Conservation (phyloP, 306 rosid genomes). For the Styphnolobium japonicum region DNA sequence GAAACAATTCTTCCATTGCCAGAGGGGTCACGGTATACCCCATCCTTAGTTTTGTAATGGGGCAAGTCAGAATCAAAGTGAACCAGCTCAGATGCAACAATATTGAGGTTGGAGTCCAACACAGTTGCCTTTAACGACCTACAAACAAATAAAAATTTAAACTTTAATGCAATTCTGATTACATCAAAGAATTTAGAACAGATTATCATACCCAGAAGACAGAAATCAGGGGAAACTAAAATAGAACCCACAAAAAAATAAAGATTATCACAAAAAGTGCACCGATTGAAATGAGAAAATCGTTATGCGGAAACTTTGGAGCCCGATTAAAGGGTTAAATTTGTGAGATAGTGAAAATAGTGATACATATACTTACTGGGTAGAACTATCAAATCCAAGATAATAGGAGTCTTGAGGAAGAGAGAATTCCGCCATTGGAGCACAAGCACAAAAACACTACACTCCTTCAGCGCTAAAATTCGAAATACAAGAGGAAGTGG, state of each 20-base stretch:
- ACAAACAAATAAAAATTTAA: not conserved
- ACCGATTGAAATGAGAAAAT: not conserved
- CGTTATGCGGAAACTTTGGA: too few relatives aligned
- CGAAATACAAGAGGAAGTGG: not conserved
- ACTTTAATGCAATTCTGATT: conserved; percentile 15
- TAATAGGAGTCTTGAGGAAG: conserved; percentile 67
- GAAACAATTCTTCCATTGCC: conserved; percentile 81
- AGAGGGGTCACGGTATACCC: conserved; percentile 75
- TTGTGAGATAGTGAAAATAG: not conserved
- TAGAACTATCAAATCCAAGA: conserved; percentile 90
- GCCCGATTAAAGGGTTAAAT: not conserved
- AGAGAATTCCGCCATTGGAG: conserved; percentile 64
- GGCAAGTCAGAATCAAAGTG: conserved; percentile 83
- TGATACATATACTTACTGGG: conserved; percentile 60
- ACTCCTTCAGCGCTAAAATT: too few relatives aligned
- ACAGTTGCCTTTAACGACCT: conserved; percentile 97
- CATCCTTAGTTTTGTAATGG: conserved; percentile 86
- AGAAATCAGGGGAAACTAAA: not conserved
- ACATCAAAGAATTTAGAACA: not conserved
- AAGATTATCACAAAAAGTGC: not conserved
- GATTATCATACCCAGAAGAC: not conserved
- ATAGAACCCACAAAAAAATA: not conserved
- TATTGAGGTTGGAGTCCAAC: conserved; percentile 71
- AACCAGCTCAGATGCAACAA: conserved; percentile 67
- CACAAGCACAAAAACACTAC: not conserved